Evolutionary conservation across 306 rosid genomes (phyloP), one percentile per base, ranked within the genome.

Genomic region (Vigna radiata): DNA sequence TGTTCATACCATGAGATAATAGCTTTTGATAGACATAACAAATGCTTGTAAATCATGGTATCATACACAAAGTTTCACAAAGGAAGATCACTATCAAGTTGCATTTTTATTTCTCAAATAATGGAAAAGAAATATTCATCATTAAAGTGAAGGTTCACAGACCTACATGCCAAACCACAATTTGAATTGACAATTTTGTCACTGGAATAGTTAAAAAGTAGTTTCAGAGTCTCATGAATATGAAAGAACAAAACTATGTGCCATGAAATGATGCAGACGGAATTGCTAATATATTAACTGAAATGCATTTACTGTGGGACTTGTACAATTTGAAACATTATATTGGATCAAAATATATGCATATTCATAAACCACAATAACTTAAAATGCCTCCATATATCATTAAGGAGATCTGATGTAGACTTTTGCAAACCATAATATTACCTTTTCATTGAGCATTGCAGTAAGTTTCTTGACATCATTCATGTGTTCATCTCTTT

Each of bases 381-480:
- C 58, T 75, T 25, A 52, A 43, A 29, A 13, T 29, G 14, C 4
- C 62, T 29, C 72, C 23, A 48, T 46, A 76, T 67, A 66, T 84
- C 59, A 83, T 10, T 64, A 77, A 46, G 47, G 19, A 8, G 62
- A 58, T 76, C 58, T 31, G 43, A 10, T 68, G 39, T 64, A 63
- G 76, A 56, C 12, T 84, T 59, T 5, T 4, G 36, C 55, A 6
- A 33, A 73, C 65, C 37, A 17, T 77, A 70, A 56, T 64, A 71
- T 73, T 82, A 91, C 99, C 97, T 91, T 89, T 80, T 95, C 97
- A 73, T 85, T 89, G 79, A 95, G 91, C 86, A 86, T 83, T 58
- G 93, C 79, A 76, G 90, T 89, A 81, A 95, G 77, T 82, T 86
- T 95, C 89, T 95, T 95, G 83, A 95, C 87, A 72, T 95, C 99